Base-by-base conservation (phyloP, 2,329 filamentous ascomycete genomes). In the Xylaria arbuscula region DNA sequence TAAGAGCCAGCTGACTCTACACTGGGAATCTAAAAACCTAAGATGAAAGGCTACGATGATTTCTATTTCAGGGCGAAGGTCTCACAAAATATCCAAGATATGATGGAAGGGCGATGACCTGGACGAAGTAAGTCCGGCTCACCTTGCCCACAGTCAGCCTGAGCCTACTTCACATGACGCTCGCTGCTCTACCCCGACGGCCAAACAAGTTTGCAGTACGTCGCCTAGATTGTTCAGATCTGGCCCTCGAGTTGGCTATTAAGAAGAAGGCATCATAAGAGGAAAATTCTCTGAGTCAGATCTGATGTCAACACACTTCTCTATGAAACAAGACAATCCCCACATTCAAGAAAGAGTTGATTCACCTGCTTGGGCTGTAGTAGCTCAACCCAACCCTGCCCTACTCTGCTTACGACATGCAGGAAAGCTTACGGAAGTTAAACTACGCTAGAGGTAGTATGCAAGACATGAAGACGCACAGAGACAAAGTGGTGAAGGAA, bases 11-110 rank as follows among this genome's bases (percentile, higher is more conserved):
- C 38, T 11, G 15, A 53, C 24, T 47, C n/a, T 34, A 10, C 10
- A 48, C 10, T 32, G 38, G 54, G 32, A 42, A 57, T 15, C 19
- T 15, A 42, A 3, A 17, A 28, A n/a, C 15, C 55, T 8, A 13
- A 32, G 22, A 10, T 13, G 38, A 7, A 32, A 42, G 38, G 17
- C 34, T 5, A 45, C 5, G 9, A 57, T n/a, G 19, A 24, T 56
- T 61, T 11, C 13, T 56, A 54, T 57, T 51, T 19, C n/a, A 56
- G 22, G 38, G 48, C 17, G 6, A 45, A 34, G 15, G n/a, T 45
- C 24, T 34, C 22, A 50, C 34, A 15, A 36, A 24, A 10, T n/a
- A 56, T 32, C 10, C n/a, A 42, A 11, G 53, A 54, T 47, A 56
- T 53, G 32, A 50, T 47, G 19, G 32, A 17, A 1, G 4, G 13